A percentile compares a stretch with the other conserved stretches of the same genome.
Evolutionary conservation across 2,329 filamentous ascomycete genomes (phyloP).

Genomic region (Ascochyta fabae): DNA sequence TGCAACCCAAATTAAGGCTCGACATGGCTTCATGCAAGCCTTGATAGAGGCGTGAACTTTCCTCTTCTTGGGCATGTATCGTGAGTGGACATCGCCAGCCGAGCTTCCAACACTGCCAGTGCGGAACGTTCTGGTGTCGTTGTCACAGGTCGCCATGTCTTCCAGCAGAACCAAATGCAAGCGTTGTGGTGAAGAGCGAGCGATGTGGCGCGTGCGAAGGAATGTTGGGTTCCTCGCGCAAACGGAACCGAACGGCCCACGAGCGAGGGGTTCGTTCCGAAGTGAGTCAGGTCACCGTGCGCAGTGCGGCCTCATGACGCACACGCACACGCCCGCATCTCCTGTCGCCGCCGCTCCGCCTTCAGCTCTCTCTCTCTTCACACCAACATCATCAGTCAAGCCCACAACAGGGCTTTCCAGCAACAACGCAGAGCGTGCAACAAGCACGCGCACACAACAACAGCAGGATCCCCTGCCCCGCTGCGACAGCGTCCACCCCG

Average conservation of each 20-base stretch:
- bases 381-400: conserved; percentile 17
- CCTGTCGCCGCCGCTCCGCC: conserved; percentile 1
- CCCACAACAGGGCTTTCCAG: conserved; percentile 14
- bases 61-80: too few relatives aligned
- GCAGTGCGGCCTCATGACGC: conserved; percentile 18
- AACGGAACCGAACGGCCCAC: conserved; percentile 1
- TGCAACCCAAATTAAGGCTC: too few relatives aligned
- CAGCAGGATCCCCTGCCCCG: conserved; percentile 24
- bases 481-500: conserved; percentile 23
- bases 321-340: conserved; percentile 7
- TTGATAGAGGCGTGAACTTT: too few relatives aligned
- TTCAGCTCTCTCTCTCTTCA: conserved; percentile 5
- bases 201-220: neutral
- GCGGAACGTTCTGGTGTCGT: too few relatives aligned
- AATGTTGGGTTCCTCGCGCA: neutral
- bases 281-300: conserved; percentile 21
- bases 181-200: neutral
- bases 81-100: too few relatives aligned
- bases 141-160: too few relatives aligned
- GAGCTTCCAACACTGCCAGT: too few relatives aligned
- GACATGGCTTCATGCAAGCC: too few relatives aligned
- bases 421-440: conserved; percentile 10
- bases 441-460: conserved; percentile 17
- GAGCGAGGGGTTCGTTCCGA: conserved; percentile 3
- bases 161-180: neutral